Conservation (phyloP, 2,329 filamentous ascomycete genomes). For the Talaromyces albobiverticillius region DNA sequence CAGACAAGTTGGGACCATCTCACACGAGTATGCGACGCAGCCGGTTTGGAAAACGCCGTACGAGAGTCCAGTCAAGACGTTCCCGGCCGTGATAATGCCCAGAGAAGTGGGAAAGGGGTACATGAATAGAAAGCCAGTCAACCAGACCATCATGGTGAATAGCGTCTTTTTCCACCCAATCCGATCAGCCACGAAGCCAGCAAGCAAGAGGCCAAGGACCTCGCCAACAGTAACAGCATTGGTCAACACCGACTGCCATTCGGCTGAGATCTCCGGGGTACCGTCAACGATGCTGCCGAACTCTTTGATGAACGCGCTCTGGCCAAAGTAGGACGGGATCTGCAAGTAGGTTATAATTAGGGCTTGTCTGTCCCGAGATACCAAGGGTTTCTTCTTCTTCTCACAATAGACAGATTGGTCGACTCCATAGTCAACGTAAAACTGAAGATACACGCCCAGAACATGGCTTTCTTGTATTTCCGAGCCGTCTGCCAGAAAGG, state of each 20-base stretch:
- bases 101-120: slow-evolving; percentile 51
- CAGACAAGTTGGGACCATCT: slow-evolving; percentile 45
- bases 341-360: no score
- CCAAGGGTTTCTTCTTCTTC: no score
- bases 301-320: not conserved
- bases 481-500: not conserved
- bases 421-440: not conserved
- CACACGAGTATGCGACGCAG: slow-evolving; percentile 47
- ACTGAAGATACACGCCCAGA: not conserved
- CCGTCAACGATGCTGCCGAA: not conserved
- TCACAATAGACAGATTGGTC: not conserved
- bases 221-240: slow-evolving; percentile 43
- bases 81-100: slow-evolving; percentile 44
- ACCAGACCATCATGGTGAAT: slow-evolving; percentile 43
- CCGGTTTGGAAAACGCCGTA: slow-evolving; percentile 52
- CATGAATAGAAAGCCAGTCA: slow-evolving; percentile 48
- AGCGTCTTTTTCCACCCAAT: slow-evolving; percentile 53
- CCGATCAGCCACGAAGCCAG: slow-evolving; percentile 50
- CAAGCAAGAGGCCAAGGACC: slow-evolving; percentile 51
- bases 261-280: not conserved
- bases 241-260: slow-evolving; percentile 45
- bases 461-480: not conserved
- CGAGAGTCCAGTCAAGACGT: slow-evolving; percentile 51
- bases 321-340: not conserved
- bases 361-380: no score